These are phyloP conservation scores for Heterobasidion irregulare DNA, from an alignment of 1,284 basidiomycete species.

Conservation along the genomic window DNA sequence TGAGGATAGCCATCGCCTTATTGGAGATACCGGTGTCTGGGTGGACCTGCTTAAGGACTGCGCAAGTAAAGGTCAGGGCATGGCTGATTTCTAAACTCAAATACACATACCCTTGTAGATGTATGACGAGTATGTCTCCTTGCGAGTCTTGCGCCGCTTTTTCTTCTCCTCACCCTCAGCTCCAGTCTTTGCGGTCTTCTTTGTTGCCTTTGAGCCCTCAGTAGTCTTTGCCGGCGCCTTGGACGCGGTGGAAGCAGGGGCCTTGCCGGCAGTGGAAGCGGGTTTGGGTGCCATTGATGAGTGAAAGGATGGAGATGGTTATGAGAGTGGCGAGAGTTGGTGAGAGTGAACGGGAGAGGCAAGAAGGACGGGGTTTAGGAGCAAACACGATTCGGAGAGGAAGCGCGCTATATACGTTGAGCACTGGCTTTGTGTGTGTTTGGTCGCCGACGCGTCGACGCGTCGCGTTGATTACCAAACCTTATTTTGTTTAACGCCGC, in stretches of 20 bases:
- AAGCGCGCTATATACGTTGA: slow-evolving; percentile 17
- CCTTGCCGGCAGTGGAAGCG: slow-evolving; percentile 39
- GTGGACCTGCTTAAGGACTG: slow-evolving; percentile 64
- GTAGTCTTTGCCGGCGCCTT: slow-evolving; percentile 44
- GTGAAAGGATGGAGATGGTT: slow-evolving; percentile 1
- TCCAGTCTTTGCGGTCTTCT: slow-evolving; percentile 40
- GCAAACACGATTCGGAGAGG: slow-evolving; percentile 1
- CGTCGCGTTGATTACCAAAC: slow-evolving; percentile 25
- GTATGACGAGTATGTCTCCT: slow-evolving; percentile 65
- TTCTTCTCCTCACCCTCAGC: slow-evolving; percentile 45
- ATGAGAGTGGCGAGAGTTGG: slow-evolving; percentile 3
- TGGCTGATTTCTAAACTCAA: background rate
- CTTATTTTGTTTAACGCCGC: slow-evolving; percentile 20
- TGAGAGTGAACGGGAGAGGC: background rate
- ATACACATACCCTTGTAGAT: slow-evolving; percentile 52
- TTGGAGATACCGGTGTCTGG: slow-evolving; percentile 72
- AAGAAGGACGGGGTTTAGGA: slow-evolving; percentile 2
- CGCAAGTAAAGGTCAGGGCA: slow-evolving; percentile 14
- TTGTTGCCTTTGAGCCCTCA: slow-evolving; percentile 32
- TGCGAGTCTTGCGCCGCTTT: slow-evolving; percentile 51
- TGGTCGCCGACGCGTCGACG: slow-evolving; percentile 12
- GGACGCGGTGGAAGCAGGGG: slow-evolving; percentile 42
- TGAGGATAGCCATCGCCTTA: slow-evolving; percentile 71
- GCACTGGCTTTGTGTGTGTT: slow-evolving; percentile 14
- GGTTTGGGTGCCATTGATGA: slow-evolving; percentile 27